These are phyloP conservation scores for Colletotrichum gigasporum DNA, from an alignment of 2,329 filamentous ascomycete species.

Conservation along the genomic window DNA sequence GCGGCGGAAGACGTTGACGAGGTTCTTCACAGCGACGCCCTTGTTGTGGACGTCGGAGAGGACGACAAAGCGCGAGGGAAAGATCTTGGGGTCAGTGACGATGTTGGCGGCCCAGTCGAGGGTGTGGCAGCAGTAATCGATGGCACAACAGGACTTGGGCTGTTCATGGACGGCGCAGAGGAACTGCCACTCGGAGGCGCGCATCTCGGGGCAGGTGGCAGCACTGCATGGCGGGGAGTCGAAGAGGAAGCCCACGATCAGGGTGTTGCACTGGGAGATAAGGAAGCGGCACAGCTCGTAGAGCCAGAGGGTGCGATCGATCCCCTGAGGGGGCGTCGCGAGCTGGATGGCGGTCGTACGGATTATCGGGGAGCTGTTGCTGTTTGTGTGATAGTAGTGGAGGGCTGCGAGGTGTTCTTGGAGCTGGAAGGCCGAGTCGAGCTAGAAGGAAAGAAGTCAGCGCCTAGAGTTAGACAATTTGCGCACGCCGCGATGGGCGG, in stretches of 20 bases:
- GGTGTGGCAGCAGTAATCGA: conserved; percentile 99
- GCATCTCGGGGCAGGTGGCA: conserved; percentile 95
- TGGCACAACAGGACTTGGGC: conserved; percentile 96
- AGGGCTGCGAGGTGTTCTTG: conserved; percentile 97
- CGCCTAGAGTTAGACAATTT: neutral
- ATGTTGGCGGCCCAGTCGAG: conserved; percentile 97
- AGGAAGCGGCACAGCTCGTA: conserved; percentile 98
- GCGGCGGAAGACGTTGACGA: conserved; percentile 94
- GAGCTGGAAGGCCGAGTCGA: conserved; percentile 96
- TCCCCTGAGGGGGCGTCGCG: conserved; percentile 80
- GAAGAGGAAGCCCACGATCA: conserved; percentile 92
- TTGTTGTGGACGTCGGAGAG: conserved; percentile 66
- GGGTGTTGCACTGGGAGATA: conserved; percentile 90
- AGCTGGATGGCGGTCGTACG: conserved; percentile 80
- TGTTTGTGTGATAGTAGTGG: conserved; percentile 80
- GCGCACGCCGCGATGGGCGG: neutral
- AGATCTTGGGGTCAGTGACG: conserved; percentile 93
- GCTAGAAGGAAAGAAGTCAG: conserved; percentile 58
- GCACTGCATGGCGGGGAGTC: conserved; percentile 90
- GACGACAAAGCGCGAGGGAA: conserved; percentile 82
- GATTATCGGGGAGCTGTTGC: conserved; percentile 76
- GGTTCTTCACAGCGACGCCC: conserved; percentile 77
- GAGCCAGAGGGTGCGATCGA: conserved; percentile 91
- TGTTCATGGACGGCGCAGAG: conserved; percentile 97
- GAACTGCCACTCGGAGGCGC: conserved; percentile 98